Evolutionary conservation across 441 rosid species (phyloP), one percentile per base, ranked within the genome.

Genomic region (Metrosideros polymorpha): DNA sequence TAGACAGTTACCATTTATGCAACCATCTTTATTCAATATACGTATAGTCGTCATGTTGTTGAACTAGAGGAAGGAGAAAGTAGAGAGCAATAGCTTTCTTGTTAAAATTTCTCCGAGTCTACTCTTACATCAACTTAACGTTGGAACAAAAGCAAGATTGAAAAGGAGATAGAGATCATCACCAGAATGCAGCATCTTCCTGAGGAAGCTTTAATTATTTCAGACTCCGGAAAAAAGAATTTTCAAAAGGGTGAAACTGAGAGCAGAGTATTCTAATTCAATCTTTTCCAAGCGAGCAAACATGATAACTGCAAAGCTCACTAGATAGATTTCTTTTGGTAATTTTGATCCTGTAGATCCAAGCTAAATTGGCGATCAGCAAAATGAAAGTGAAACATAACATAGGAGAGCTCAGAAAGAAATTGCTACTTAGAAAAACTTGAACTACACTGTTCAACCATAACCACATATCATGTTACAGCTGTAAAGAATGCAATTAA

Each of bases 131-230:
- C 87, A 42, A 57, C n/a, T 54, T 19, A 29, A 19, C 47, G 22
- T 51, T 82, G 32, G 49, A 57, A 56, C 29, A 49, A 22, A 45
- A 85, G 29, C 50, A 47, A 47, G 18, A 83, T n/a, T 14, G 17
- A 83, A 52, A 52, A 71, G 83, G 42, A 52, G 50, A 83, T 25
- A 54, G 7, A 25, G 54, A 35, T 75, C 57, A 88, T 39, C 85
- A 98, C 98, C 99, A 98, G 96, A 98, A 98, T 24, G 99, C 93
- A 66, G 97, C 96, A 49, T 88, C 95, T 93, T 96, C 97, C 86
- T 98, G 98, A 86, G 98, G 97, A 94, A 98, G 98, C 95, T 95
- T 98, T 87, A 98, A 84, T 17, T 98, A 98, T 89, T 95, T 98
- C 3, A 99, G 99, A 87, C 99, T 96, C 93, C 99, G 96, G 88